Evolutionary conservation across 441 rosid species (phyloP).

Genomic region (Brassica balearica): DNA sequence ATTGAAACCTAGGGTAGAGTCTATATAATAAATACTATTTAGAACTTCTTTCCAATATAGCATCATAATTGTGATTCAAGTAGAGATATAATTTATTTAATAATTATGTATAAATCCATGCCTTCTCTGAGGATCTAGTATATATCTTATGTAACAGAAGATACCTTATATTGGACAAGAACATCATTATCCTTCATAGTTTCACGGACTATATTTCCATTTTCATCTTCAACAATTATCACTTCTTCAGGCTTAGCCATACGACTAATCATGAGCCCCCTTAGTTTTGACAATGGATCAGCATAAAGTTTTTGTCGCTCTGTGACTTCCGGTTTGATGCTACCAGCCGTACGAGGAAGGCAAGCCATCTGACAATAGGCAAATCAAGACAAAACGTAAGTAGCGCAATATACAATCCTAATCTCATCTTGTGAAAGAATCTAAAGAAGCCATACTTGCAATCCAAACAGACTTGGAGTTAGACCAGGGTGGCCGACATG

Average conservation of each 20-base stretch:
- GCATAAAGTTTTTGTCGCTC: constrained; percentile 84
- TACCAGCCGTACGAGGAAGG: constrained; percentile 84
- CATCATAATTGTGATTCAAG: constrained; percentile 8
- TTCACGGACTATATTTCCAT: constrained; percentile 99
- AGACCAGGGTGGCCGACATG: constrained; percentile 71
- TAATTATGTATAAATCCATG: constrained; percentile 17
- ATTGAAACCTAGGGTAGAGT: background rate
- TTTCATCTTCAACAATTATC: constrained; percentile 99
- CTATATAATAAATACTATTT: background rate
- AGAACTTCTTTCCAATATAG: too few relatives aligned
- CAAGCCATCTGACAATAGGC: constrained; percentile 67
- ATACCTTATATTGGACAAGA: constrained; percentile 98
- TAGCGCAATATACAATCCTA: constrained; percentile 17
- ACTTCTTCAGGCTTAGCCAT: constrained; percentile 99
- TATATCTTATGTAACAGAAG: constrained; percentile 12
- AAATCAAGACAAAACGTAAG: constrained; percentile 27
- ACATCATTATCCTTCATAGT: constrained; percentile 99
- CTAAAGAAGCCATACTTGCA: constrained; percentile 62
- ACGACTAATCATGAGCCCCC: constrained; percentile 97
- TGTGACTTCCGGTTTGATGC: constrained; percentile 68
- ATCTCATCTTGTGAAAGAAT: background rate
- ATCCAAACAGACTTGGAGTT: constrained; percentile 69
- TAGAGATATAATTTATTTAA: background rate
- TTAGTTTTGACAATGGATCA: constrained; percentile 84
- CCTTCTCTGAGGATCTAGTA: constrained; percentile 8